Evolutionary conservation across 768 basidiomycete species (phyloP).

Genomic region (Psilocybe azurescens): DNA sequence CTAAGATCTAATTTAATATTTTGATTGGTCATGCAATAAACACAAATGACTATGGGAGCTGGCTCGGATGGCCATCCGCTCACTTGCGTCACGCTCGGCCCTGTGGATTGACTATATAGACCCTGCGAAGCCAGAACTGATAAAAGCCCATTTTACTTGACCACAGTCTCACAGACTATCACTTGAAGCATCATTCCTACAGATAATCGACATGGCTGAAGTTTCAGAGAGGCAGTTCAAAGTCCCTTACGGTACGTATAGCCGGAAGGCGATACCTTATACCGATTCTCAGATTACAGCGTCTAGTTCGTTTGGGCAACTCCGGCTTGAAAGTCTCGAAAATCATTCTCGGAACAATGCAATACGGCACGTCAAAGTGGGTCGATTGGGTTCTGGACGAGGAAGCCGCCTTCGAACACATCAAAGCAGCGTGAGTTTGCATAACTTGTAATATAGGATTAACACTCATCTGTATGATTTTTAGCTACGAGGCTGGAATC

Average conservation of each 20-base stretch:
- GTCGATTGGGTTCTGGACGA: conserved; percentile 51
- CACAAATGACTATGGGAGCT: no score
- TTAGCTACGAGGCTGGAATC: conserved; percentile 64
- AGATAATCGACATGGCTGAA: neutral
- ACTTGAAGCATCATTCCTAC: neutral
- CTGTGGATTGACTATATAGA: neutral
- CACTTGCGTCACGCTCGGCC: neutral
- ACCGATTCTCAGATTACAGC: neutral
- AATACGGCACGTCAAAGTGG: conserved; percentile 58
- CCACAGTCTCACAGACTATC: neutral
- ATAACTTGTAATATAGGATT: neutral
- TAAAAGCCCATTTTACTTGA: neutral
- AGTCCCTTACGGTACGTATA: conserved; percentile 18
- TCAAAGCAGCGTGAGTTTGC: conserved; percentile 48
- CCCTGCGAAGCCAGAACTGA: neutral
- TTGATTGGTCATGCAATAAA: no score
- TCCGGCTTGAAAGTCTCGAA: conserved; percentile 69
- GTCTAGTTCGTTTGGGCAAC: conserved; percentile 49
- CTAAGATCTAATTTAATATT: no score
- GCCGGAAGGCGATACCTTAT: neutral
- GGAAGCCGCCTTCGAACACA: conserved; percentile 56
- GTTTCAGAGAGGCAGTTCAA: conserved; percentile 2
- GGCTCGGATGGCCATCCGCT: no score
- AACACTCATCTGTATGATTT: neutral
- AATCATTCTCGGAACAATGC: conserved; percentile 69